Conservation (phyloP, 306 rosid genomes). For the Leucaena leucocephala region DNA sequence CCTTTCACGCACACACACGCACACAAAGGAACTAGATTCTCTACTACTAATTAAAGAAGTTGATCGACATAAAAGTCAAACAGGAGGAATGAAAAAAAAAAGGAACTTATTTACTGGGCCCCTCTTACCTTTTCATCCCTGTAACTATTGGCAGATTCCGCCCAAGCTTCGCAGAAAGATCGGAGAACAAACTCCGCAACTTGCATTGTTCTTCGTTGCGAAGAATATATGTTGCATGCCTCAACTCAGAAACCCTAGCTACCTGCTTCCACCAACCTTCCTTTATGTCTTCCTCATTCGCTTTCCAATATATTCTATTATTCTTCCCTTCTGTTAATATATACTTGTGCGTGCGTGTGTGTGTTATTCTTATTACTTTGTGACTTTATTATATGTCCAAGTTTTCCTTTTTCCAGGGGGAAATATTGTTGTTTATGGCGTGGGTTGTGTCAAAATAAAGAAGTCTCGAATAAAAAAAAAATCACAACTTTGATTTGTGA, state of each 20-base stretch:
- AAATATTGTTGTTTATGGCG: no score
- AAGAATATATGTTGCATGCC: neutral
- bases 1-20: neutral
- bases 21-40: neutral
- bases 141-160: slow-evolving; percentile 1
- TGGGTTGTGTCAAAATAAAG: no score
- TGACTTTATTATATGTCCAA: neutral
- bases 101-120: neutral
- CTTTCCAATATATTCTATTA: neutral
- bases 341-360: no score
- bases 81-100: no score
- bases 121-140: neutral
- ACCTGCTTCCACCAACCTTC: neutral
- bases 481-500: no score
- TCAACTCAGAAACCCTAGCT: neutral
- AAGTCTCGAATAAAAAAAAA: no score
- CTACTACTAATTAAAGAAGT: neutral
- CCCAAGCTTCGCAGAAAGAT: neutral
- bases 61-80: neutral
- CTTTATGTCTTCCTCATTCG: neutral
- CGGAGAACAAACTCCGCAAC: neutral
- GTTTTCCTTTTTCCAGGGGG: no score
- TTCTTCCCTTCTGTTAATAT: neutral
- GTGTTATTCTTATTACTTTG: neutral
- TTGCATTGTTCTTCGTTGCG: neutral